These are phyloP conservation scores for Mycena citricolor DNA, from an alignment of 1,284 basidiomycete genomes.

Conservation along the genomic window DNA sequence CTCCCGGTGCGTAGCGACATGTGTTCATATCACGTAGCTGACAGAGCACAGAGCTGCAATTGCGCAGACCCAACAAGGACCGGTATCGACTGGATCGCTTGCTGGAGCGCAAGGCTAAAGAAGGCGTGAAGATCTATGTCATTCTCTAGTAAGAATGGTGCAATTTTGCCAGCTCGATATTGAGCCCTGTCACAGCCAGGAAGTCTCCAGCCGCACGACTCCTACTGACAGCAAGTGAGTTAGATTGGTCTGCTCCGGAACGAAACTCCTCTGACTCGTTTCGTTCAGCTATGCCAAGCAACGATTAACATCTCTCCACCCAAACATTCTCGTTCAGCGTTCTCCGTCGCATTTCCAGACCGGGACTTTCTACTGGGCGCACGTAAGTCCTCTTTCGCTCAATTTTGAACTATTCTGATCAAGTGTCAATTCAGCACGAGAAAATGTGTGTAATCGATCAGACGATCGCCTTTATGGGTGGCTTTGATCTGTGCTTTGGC, in stretches of 20 bases:
- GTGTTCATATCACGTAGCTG: conserved; percentile 1
- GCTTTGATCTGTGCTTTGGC: conserved; percentile 91
- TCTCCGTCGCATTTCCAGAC: conserved; percentile 98
- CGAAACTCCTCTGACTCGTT: background rate
- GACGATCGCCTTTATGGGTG: conserved; percentile 97
- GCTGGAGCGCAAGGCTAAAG: conserved; percentile 89
- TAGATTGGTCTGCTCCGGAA: background rate
- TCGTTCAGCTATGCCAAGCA: conserved; percentile 82
- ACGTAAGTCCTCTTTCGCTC: conserved; percentile 52
- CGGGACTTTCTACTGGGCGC: conserved; percentile 98
- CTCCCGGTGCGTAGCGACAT: conserved; percentile 56
- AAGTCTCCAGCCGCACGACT: conserved; percentile 97
- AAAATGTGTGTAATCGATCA: conserved; percentile 98
- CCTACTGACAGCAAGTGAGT: conserved; percentile 86
- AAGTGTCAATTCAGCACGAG: conserved; percentile 70
- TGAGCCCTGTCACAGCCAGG: conserved; percentile 60
- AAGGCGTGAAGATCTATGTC: conserved; percentile 96
- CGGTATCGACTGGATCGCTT: conserved; percentile 89
- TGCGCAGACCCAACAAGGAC: conserved; percentile 82
- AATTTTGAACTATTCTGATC: background rate
- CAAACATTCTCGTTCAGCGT: conserved; percentile 95
- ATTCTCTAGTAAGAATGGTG: conserved; percentile 78
- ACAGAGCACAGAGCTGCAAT: conserved; percentile 68
- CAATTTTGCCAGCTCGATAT: background rate
- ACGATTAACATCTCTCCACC: conserved; percentile 81